Conservation (phyloP, 2,329 filamentous ascomycete genomes). For the Aspergillus alliaceus region DNA sequence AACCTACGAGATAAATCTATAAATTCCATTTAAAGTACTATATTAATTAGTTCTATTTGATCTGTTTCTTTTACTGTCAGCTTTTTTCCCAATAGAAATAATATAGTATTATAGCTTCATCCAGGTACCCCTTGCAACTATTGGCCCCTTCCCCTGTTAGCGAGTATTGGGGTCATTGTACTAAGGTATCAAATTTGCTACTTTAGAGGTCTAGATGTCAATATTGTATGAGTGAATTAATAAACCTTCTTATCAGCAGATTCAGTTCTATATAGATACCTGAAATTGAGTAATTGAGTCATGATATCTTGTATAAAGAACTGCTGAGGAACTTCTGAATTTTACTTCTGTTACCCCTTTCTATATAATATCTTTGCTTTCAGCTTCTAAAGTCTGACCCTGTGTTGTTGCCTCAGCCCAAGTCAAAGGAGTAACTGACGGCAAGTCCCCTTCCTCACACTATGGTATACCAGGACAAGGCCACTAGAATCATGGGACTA, state of each 20-base stretch:
- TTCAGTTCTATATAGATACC: not conserved
- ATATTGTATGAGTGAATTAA: not conserved
- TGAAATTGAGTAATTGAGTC: not conserved
- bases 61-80: no score
- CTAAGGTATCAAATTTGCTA: not conserved
- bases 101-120: no score
- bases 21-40: no score
- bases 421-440: not conserved
- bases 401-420: not conserved
- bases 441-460: not conserved
- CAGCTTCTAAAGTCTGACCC: not conserved
- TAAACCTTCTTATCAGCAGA: not conserved
- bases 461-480: not conserved
- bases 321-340: not conserved
- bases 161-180: not conserved
- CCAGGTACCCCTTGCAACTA: not conserved
- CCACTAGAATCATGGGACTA: not conserved
- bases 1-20: no score
- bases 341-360: not conserved
- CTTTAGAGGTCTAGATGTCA: not conserved
- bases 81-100: no score
- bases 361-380: not conserved
- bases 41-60: no score
- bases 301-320: not conserved
- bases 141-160: not conserved